Percentiles rank a stretch among this genome's conserved stretches.
Conservation (phyloP, 208 protist genomes). For the Trypanosoma avium region DNA sequence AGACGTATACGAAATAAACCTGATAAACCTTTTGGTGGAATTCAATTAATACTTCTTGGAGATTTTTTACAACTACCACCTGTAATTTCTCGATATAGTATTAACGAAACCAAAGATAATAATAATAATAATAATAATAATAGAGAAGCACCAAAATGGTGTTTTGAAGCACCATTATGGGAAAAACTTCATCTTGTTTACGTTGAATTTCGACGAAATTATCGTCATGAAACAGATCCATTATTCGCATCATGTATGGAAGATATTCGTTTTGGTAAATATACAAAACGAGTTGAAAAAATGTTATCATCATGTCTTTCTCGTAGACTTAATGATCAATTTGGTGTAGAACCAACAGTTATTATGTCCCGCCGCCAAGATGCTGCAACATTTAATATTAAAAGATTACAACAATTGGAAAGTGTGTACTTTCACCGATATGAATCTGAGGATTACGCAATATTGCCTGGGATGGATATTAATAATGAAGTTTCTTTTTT, state of each 20-base stretch:
- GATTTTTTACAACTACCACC: conserved; percentile 55
- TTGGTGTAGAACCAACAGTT: conserved; percentile 50
- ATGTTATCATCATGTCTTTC: conserved; percentile 41
- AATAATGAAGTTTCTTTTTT: conserved; percentile 60
- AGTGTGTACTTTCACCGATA: conserved; percentile 52
- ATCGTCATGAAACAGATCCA: conserved; percentile 41
- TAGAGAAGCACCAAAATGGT: conserved; percentile 46
- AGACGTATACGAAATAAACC: conserved; percentile 25
- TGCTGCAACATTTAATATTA: conserved; percentile 52
- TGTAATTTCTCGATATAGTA: conserved; percentile 5
- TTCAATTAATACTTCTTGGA: conserved; percentile 43
- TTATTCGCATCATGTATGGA: conserved; percentile 45
- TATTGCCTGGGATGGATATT: conserved; percentile 47
- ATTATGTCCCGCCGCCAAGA: conserved; percentile 50
- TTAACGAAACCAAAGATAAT: background rate
- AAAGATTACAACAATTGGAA: conserved; percentile 44
- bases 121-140: conserved; percentile 17
- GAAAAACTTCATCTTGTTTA: conserved; percentile 28
- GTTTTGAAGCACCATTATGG: conserved; percentile 60
- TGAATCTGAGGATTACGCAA: conserved; percentile 73
- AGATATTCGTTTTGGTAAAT: conserved; percentile 56
- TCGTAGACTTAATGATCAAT: conserved; percentile 24
- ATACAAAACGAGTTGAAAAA: conserved; percentile 47
- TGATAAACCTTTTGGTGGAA: conserved; percentile 46
- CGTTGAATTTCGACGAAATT: conserved; percentile 44